Base-by-base conservation (phyloP, 176 grass and related monocot species). In the Thinopyrum elongatum region DNA sequence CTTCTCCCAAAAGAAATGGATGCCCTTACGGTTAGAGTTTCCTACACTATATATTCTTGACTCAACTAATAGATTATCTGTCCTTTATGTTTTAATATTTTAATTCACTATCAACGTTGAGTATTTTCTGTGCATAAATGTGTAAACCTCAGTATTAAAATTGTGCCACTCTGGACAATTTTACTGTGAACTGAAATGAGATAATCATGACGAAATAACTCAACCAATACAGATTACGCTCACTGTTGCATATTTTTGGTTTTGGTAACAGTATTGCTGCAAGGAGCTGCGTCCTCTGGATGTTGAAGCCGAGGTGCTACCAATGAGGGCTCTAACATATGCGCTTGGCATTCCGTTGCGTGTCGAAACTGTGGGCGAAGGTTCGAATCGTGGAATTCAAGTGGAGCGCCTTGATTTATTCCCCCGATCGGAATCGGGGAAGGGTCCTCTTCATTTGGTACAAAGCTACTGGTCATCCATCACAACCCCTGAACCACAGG, bases 331-430 rank as follows among this genome's bases (percentile, higher is more conserved):
- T 67, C 34, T 87, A n/a, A 82, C 80, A 5, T 31, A 59, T 25
- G 86, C 71, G 25, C 86, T 87, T 42, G 86, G 79, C 26, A 77
- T 87, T 4, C 86, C 44, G 10, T 33, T 82, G 86, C 79, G 26
- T 7, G 6, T 87, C 8, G 79, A 65, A 49, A 0, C 28, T 59
- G 25, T 46, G 25, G 86, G 3, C 2, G 3, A 6, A 11, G 2
- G 2, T 39, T 47, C 5, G 57, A 7, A 3, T 14, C 3, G 28
- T 16, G 22, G 58, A 36, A 21, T 17, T 65, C 2, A 29, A 75
- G 41, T 87, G 2, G 1, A 39, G 34, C 34, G 69, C 44, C 2
- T 5, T n/a, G 59, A 82, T 76, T 82, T 87, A 33, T 67, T 87
- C 19, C 70, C 44, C 23, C 69, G 25, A 2, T 38, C 39, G 8